Percentiles rank a stretch among this genome's conserved stretches.
Conservation (phyloP, 2,329 filamentous ascomycete species). For the Fusarium pseudocircinatum region DNA sequence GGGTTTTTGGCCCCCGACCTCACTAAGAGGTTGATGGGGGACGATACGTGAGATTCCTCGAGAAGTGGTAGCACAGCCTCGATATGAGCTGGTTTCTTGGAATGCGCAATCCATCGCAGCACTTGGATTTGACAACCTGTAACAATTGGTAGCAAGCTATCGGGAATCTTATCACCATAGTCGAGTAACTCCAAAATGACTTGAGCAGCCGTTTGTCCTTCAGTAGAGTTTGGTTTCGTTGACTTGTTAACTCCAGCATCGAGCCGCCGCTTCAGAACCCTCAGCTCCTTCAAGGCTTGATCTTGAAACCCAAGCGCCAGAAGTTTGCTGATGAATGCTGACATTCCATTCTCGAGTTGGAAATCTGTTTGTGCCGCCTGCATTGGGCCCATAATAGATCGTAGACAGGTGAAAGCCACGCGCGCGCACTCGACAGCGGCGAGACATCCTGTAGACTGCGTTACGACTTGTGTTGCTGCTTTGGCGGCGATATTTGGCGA, state of each 20-base stretch:
- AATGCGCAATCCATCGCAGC: slow-evolving; percentile 69
- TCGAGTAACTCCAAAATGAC: slow-evolving; percentile 68
- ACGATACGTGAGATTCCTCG: slow-evolving; percentile 60
- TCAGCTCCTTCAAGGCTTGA: slow-evolving; percentile 75
- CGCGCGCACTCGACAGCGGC: slow-evolving; percentile 75
- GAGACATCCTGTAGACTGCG: slow-evolving; percentile 57
- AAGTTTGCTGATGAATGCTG: slow-evolving; percentile 73
- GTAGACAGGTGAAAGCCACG: slow-evolving; percentile 71
- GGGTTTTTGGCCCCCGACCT: slow-evolving; percentile 54
- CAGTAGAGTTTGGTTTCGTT: slow-evolving; percentile 42
- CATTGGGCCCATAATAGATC: slow-evolving; percentile 64
- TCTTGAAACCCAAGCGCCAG: slow-evolving; percentile 71
- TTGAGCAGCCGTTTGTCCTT: slow-evolving; percentile 45
- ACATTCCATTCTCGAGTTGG: slow-evolving; percentile 79
- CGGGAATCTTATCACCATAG: slow-evolving; percentile 60
- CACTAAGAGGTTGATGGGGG: slow-evolving; percentile 67
- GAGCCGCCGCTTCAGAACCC: slow-evolving; percentile 71
- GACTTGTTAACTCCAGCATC: slow-evolving; percentile 54
- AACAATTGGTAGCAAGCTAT: slow-evolving; percentile 62
- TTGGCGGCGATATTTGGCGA: slow-evolving; percentile 56
- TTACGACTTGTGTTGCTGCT: slow-evolving; percentile 41
- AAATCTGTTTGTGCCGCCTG: slow-evolving; percentile 66
- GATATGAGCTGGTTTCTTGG: slow-evolving; percentile 67
- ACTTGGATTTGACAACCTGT: slow-evolving; percentile 72
- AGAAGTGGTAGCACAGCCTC: slow-evolving; percentile 68